Evolutionary conservation across 2,329 filamentous ascomycete species (phyloP), one percentile per base, ranked within the genome.

Genomic region (Arthrobotrys megalospora): DNA sequence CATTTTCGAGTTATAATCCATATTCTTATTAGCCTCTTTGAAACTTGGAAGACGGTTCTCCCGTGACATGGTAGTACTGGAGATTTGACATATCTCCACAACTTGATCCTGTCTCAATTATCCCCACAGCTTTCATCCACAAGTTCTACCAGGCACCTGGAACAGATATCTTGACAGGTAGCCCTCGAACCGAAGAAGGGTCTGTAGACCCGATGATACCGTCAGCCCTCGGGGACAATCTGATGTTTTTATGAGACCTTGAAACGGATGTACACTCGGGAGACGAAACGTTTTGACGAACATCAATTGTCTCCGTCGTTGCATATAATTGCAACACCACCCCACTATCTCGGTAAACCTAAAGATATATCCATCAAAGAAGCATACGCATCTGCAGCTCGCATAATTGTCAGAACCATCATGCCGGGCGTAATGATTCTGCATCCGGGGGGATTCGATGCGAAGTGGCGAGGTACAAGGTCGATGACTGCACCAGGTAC

Each of bases 201-300:
- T 60, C 41, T 70, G 19, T 16, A 24, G 55, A 70, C 10, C 71
- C 62, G 71, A 76, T 32, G 21, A 28, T 43, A 16, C 52, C 73
- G 67, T 67, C 41, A 66, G 62, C 45, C 50, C 60, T 50, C 73
- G 73, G 73, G 58, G 73, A 70, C 34, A 63, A 64, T 77, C 32
- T 76, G 45, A 60, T 36, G 52, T 69, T 50, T 69, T 24, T 43
- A 21, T 48, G 43, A 53, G 4, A 66, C 66, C 43, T 63, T 77
- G 73, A 77, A 71, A 77, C 73, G 43, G n/a, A 38, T 21, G 6
- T 21, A 43, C 5, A 38, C n/a, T 65, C 63, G 45, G 66, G 38
- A 66, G 48, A 45, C 67, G 66, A 71, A 77, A 77, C 70, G 28
- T 38, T 10, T 12, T 10, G 7, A 38, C 52, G 11, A 64, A 34